These are phyloP conservation scores for Xylaria intraflava DNA, from an alignment of 495 filamentous ascomycete genomes.

Conservation along the genomic window DNA sequence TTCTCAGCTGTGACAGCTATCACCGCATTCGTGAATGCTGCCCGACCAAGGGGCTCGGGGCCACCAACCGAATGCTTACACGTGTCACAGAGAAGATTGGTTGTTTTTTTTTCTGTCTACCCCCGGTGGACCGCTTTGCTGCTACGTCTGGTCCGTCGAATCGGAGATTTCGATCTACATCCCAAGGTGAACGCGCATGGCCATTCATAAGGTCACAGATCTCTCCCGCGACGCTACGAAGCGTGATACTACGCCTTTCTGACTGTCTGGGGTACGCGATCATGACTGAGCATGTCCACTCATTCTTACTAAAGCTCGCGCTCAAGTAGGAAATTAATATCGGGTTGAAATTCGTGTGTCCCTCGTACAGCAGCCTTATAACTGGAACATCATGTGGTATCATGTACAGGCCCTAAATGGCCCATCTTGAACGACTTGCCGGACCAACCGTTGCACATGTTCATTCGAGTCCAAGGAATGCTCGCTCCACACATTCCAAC, in stretches of 20 bases:
- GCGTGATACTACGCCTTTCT: neutral
- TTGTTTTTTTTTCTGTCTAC: neutral
- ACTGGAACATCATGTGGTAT: neutral
- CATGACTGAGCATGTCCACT: neutral
- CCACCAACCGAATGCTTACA: neutral
- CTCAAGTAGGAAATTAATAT: neutral
- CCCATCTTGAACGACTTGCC: neutral
- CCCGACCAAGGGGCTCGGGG: neutral
- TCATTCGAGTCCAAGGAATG: slow-evolving; percentile 38
- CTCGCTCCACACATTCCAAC: slow-evolving; percentile 41
- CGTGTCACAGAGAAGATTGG: neutral
- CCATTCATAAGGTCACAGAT: neutral
- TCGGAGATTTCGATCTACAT: neutral
- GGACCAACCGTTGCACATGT: slow-evolving; percentile 33
- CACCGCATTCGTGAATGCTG: neutral
- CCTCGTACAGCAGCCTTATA: neutral
- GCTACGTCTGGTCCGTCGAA: neutral
- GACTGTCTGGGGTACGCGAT: neutral
- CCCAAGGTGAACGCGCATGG: neutral
- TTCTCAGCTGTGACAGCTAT: slow-evolving; percentile 1
- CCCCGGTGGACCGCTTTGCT: neutral
- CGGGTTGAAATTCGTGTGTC: neutral
- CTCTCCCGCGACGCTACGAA: neutral
- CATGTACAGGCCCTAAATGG: neutral
- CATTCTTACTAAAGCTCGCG: neutral